These are phyloP conservation scores for Stagonosporopsis tanaceti DNA, from an alignment of 2,329 filamentous ascomycete species.

Conservation along the genomic window DNA sequence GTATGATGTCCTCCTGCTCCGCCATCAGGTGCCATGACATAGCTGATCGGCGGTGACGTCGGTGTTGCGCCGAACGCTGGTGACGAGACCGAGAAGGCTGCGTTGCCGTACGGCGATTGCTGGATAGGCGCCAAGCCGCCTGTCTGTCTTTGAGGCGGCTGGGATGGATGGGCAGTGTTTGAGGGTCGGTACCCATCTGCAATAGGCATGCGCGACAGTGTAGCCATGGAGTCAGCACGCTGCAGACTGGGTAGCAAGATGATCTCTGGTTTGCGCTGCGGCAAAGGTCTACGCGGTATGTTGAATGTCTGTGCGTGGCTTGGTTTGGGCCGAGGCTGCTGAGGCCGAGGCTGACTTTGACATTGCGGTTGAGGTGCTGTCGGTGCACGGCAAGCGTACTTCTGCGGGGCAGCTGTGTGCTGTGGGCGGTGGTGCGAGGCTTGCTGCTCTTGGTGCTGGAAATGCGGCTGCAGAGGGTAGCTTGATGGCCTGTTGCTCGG, in stretches of 20 bases:
- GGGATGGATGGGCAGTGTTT: conserved; percentile 13
- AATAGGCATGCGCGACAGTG: conserved; percentile 46
- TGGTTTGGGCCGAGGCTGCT: conserved; percentile 17
- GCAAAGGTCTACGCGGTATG: conserved; percentile 40
- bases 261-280: conserved; percentile 33
- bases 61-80: conserved; percentile 37
- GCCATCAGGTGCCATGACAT: conserved; percentile 21
- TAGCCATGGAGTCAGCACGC: conserved; percentile 45
- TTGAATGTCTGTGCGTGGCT: conserved; percentile 36
- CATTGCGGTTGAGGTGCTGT: conserved; percentile 18
- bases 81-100: conserved; percentile 39
- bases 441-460: conserved; percentile 22
- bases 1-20: conserved; percentile 24
- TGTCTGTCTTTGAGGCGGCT: conserved; percentile 24
- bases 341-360: conserved; percentile 26
- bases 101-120: conserved; percentile 36
- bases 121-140: conserved; percentile 24
- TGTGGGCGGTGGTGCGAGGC: conserved; percentile 25
- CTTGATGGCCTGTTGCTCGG: conserved; percentile 29
- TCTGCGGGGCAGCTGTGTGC: conserved; percentile 29
- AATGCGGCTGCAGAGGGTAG: conserved; percentile 24
- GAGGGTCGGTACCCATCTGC: conserved; percentile 41
- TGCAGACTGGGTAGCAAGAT: conserved; percentile 42
- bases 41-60: conserved; percentile 27
- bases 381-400: conserved; percentile 37